phyloP scores from a whole-genome alignment of 768 basidiomycete genomes.

The Symmetrospora coprosmae region DNA sequence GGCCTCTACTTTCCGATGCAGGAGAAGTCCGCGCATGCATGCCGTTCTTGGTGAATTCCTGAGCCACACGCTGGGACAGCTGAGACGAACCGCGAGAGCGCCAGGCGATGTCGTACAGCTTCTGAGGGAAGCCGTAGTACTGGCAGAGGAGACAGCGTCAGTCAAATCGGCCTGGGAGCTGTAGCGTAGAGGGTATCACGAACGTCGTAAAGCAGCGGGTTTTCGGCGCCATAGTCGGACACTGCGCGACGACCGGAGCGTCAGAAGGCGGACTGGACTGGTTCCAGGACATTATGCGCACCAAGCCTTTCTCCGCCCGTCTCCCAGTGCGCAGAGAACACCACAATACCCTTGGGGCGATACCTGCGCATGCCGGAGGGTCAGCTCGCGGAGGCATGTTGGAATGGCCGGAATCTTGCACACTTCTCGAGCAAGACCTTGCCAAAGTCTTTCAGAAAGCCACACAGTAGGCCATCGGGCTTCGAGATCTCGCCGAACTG shows the following conservation, averaged over 20 bases:
- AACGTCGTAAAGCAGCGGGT: slow-evolving; percentile 58
- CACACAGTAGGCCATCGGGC: slow-evolving; percentile 45
- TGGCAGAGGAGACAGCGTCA: background rate
- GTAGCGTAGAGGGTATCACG: background rate
- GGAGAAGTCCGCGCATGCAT: slow-evolving; percentile 2
- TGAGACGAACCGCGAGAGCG: slow-evolving; percentile 51
- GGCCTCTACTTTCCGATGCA: slow-evolving; percentile 6
- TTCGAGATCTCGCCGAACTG: no score
- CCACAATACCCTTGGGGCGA: slow-evolving; percentile 52
- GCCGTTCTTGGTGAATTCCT: slow-evolving; percentile 47
- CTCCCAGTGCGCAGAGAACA: slow-evolving; percentile 76
- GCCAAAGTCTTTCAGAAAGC: slow-evolving; percentile 55
- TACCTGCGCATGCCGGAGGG: slow-evolving; percentile 54
- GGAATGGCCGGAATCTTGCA: background rate
- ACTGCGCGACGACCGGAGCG: slow-evolving; percentile 36
- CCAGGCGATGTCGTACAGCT: slow-evolving; percentile 51
- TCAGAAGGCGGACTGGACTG: background rate
- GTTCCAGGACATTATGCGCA: background rate
- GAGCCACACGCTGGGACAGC: slow-evolving; percentile 49
- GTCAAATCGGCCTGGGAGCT: background rate
- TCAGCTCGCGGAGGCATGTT: background rate
- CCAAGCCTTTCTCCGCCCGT: slow-evolving; percentile 45
- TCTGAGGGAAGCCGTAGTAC: slow-evolving; percentile 49
- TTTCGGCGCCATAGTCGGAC: slow-evolving; percentile 61
- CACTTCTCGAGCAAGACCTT: background rate